Conservation (phyloP, 2,329 filamentous ascomycete species). For the Paecilomyces formosus region DNA sequence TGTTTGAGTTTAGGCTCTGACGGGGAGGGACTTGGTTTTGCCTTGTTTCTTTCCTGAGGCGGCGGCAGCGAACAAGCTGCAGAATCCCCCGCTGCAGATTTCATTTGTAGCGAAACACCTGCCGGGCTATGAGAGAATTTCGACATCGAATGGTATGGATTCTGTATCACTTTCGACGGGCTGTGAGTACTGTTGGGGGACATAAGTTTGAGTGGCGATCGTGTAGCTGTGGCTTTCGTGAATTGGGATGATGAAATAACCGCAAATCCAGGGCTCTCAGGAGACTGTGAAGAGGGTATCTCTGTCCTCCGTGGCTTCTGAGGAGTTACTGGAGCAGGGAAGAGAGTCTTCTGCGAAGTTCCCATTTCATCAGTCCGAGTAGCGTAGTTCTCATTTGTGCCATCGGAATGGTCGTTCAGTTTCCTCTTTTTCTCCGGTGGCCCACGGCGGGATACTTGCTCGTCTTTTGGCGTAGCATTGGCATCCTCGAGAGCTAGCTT, state of each 20-base stretch:
- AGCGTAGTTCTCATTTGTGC: background rate
- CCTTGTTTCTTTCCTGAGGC: background rate
- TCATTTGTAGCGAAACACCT: background rate
- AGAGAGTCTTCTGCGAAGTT: background rate
- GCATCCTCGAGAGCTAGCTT: slow-evolving; percentile 1
- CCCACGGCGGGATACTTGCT: background rate
- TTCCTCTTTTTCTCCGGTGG: slow-evolving; percentile 14
- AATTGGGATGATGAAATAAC: slow-evolving; percentile 30
- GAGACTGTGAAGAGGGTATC: slow-evolving; percentile 37
- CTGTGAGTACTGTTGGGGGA: background rate
- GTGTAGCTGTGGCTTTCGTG: slow-evolving; percentile 17
- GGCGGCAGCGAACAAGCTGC: background rate
- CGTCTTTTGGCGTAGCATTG: background rate
- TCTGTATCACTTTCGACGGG: slow-evolving; percentile 15
- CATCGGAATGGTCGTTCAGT: slow-evolving; percentile 5
- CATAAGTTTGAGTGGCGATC: slow-evolving; percentile 17
- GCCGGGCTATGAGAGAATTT: slow-evolving; percentile 5
- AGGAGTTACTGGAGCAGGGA: slow-evolving; percentile 21
- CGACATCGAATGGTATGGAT: background rate
- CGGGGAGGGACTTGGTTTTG: background rate
- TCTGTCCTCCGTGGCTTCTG: slow-evolving; percentile 22
- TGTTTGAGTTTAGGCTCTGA: background rate
- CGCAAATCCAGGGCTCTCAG: slow-evolving; percentile 31
- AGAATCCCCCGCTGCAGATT: background rate
- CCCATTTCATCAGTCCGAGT: background rate